These are phyloP conservation scores for Alectoria sarmentosa DNA, from an alignment of 495 filamentous ascomycete species.

Conservation along the genomic window DNA sequence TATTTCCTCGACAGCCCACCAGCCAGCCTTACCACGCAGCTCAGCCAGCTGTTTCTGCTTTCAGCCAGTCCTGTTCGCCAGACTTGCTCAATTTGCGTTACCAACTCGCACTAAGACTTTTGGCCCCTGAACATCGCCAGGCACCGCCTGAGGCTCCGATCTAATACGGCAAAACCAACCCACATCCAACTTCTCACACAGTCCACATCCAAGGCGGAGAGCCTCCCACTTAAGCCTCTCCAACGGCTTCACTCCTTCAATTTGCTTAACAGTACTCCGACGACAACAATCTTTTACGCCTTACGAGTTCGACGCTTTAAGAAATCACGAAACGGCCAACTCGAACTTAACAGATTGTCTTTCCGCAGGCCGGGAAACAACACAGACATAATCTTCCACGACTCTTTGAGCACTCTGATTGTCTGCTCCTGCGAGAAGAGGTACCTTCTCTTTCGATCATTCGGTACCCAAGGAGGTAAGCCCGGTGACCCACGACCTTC, in stretches of 20 bases:
- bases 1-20: slow-evolving; percentile 5
- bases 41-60: background rate
- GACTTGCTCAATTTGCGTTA: slow-evolving; percentile 11
- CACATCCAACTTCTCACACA: background rate
- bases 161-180: slow-evolving; percentile 1
- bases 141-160: slow-evolving; percentile 26
- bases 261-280: background rate
- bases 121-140: slow-evolving; percentile 23
- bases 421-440: slow-evolving; percentile 1
- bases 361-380: slow-evolving; percentile 22
- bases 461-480: background rate
- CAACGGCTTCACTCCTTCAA: slow-evolving; percentile 13
- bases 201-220: slow-evolving; percentile 18
- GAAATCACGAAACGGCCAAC: slow-evolving; percentile 16
- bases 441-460: background rate
- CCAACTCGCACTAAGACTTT: slow-evolving; percentile 12
- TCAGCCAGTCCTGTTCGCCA: background rate
- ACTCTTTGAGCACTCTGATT: slow-evolving; percentile 2
- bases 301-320: slow-evolving; percentile 20
- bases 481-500: slow-evolving; percentile 11
- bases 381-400: slow-evolving; percentile 7
- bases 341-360: slow-evolving; percentile 1
- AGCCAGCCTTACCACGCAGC: slow-evolving; percentile 4
- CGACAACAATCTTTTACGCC: slow-evolving; percentile 12
- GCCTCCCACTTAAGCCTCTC: slow-evolving; percentile 15